Evolutionary conservation across 495 filamentous ascomycete species (phyloP), one percentile per base, ranked within the genome.

Genomic region (Beverwykella pulmonaria): DNA sequence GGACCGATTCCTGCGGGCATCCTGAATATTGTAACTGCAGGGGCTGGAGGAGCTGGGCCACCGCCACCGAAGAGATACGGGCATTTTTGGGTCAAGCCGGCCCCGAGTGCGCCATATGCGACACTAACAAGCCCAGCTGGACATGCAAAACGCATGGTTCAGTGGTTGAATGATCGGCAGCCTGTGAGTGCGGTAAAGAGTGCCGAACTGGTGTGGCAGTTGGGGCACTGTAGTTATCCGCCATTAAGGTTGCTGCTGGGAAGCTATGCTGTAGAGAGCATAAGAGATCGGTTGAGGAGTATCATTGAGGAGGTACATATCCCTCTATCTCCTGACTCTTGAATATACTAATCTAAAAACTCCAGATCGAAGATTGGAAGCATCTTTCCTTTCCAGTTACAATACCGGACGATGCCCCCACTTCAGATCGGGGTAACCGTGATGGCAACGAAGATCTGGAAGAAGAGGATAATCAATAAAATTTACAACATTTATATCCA

Each of bases 121-220:
- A 87, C 6, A 76, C 88, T 3, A 90, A 87, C 0, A 83, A 88
- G 23, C n/a, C 94, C 94, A 0, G 90, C 94, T 7, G 83, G 92
- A 25, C 94, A 98, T 77, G 92, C 93, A 12, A 90, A 90, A 70
- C 82, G 94, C 19, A 93, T 98, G 87, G 83, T 97, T n/a, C 90
- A 94, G 77, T 98, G 94, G 94, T 79, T 98, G 1, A 90, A 89
- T 20, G 91, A 97, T 61, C 86, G 90, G 61, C 92, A 97, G 77
- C 94, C 93, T 2, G 93, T 91, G 9, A 95, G 90, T 70, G 92
- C 92, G 10, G 88, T 96, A 53, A 94, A 94, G 77, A 92, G 92
- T 61, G 93, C 93, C n/a, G 91, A 97, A 81, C 79, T 97, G 65
- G 89, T 97, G 8, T 98, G 94, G 94, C 92, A 98, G 81, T 79